A percentile compares a stretch with the other conserved stretches of the same genome.
Evolutionary conservation across 257 asterid genomes (phyloP).

Genomic region (Leonotis leonurus): DNA sequence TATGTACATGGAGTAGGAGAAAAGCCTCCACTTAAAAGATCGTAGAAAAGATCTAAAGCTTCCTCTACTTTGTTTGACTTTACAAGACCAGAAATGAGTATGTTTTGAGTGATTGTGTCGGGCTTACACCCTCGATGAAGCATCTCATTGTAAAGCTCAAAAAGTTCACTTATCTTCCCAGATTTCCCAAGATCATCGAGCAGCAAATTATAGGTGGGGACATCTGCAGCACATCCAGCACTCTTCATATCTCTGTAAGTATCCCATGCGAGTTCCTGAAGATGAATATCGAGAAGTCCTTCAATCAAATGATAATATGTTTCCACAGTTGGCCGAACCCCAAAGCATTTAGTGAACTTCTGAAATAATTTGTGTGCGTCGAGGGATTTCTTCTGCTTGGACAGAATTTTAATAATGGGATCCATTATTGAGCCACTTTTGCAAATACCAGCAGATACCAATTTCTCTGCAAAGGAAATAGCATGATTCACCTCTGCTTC

Average conservation of each 20-base stretch:
- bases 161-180: slow-evolving; percentile 56
- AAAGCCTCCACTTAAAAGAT: slow-evolving; percentile 72
- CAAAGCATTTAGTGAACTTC: slow-evolving; percentile 42
- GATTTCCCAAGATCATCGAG: slow-evolving; percentile 82
- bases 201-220: slow-evolving; percentile 65
- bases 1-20: slow-evolving; percentile 90
- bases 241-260: slow-evolving; percentile 64
- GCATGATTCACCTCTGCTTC: slow-evolving; percentile 54
- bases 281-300: slow-evolving; percentile 72
- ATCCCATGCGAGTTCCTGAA: slow-evolving; percentile 56
- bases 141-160: slow-evolving; percentile 70
- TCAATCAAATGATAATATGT: slow-evolving; percentile 55
- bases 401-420: slow-evolving; percentile 50
- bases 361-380: slow-evolving; percentile 54
- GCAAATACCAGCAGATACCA: slow-evolving; percentile 57
- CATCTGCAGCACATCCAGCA: slow-evolving; percentile 56
- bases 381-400: slow-evolving; percentile 65
- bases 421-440: slow-evolving; percentile 55
- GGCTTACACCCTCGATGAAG: slow-evolving; percentile 58
- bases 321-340: slow-evolving; percentile 43
- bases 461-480: slow-evolving; percentile 51
- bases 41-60: slow-evolving; percentile 70
- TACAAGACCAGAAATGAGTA: slow-evolving; percentile 78
- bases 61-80: slow-evolving; percentile 57
- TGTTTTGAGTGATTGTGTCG: slow-evolving; percentile 62